Evolutionary conservation across 2,329 filamentous ascomycete species (phyloP).

Genomic region (Hirsutella minnesotensis): DNA sequence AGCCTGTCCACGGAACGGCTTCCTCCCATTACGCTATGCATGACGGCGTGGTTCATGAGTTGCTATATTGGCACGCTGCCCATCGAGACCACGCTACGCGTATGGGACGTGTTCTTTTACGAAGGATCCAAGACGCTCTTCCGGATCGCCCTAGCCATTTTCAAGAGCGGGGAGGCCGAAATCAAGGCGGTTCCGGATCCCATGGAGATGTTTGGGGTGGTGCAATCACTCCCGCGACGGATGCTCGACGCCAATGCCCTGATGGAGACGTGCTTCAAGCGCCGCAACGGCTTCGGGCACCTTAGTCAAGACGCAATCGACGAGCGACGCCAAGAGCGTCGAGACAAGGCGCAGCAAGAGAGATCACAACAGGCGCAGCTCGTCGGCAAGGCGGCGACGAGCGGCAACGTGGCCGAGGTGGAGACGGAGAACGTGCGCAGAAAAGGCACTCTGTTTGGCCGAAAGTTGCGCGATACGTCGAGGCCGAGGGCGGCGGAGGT

Average conservation of each 20-base stretch:
- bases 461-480: constrained; percentile 23
- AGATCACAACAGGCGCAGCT: constrained; percentile 10
- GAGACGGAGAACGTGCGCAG: constrained; percentile 17
- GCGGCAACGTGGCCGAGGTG: constrained; percentile 19
- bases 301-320: constrained; percentile 76
- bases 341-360: constrained; percentile 38
- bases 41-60: constrained; percentile 97
- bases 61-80: constrained; percentile 88
- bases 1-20: constrained; percentile 42
- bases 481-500: constrained; percentile 6
- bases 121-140: constrained; percentile 92
- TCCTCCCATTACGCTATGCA: constrained; percentile 82
- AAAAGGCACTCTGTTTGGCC: constrained; percentile 34
- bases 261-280: constrained; percentile 72
- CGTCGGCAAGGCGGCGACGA: constrained; percentile 12
- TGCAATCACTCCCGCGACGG: constrained; percentile 73
- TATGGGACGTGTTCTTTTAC: constrained; percentile 95
- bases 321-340: constrained; percentile 56
- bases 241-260: constrained; percentile 73
- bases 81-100: constrained; percentile 79
- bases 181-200: constrained; percentile 72
- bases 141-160: constrained; percentile 79
- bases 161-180: constrained; percentile 74
- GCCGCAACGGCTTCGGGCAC: constrained; percentile 69
- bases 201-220: constrained; percentile 92